Conservation (phyloP, 202 grass and related monocot species). For the Saccharum hybrid region DNA sequence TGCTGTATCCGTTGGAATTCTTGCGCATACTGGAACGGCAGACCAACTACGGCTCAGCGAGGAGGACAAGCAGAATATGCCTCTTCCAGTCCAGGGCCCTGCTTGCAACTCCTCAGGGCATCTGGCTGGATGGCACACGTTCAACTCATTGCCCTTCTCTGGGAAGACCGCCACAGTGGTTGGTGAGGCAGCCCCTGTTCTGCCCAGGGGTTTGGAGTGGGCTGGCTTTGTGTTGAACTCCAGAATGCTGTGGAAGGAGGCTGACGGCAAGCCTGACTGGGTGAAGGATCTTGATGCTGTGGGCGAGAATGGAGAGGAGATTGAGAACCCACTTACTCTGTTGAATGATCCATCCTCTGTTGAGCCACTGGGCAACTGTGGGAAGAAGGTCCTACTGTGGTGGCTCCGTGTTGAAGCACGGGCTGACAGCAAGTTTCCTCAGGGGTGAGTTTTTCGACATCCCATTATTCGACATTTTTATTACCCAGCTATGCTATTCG, state of each 20-base stretch:
- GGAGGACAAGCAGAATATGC: slow-evolving; percentile 73
- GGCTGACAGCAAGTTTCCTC: slow-evolving; percentile 84
- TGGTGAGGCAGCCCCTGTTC: slow-evolving; percentile 70
- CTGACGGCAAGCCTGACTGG: slow-evolving; percentile 86
- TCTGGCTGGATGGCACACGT: slow-evolving; percentile 78
- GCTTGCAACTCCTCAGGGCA: slow-evolving; percentile 82
- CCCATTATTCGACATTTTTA: slow-evolving; percentile 20
- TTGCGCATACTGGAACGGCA: slow-evolving; percentile 64
- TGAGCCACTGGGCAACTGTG: slow-evolving; percentile 81
- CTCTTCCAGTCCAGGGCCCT: slow-evolving; percentile 80
- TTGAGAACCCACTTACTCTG: slow-evolving; percentile 71
- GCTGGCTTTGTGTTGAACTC: slow-evolving; percentile 87
- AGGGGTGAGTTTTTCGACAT: slow-evolving; percentile 57
- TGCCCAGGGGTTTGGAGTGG: slow-evolving; percentile 83
- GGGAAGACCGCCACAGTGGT: slow-evolving; percentile 69
- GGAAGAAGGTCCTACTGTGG: slow-evolving; percentile 85
- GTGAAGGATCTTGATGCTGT: slow-evolving; percentile 85
- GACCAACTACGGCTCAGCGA: slow-evolving; percentile 53
- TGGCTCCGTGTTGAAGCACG: slow-evolving; percentile 91
- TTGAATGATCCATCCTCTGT: slow-evolving; percentile 78
- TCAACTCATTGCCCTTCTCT: slow-evolving; percentile 72
- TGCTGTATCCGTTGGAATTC: slow-evolving; percentile 71
- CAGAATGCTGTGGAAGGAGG: slow-evolving; percentile 83
- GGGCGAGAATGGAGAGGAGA: slow-evolving; percentile 84
- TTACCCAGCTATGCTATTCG: neutral